Percentiles rank a stretch among this genome's conserved stretches.
These are phyloP conservation scores for Akanthomyces dipterigenus DNA, from an alignment of 2,329 filamentous ascomycete genomes.

Conservation along the genomic window DNA sequence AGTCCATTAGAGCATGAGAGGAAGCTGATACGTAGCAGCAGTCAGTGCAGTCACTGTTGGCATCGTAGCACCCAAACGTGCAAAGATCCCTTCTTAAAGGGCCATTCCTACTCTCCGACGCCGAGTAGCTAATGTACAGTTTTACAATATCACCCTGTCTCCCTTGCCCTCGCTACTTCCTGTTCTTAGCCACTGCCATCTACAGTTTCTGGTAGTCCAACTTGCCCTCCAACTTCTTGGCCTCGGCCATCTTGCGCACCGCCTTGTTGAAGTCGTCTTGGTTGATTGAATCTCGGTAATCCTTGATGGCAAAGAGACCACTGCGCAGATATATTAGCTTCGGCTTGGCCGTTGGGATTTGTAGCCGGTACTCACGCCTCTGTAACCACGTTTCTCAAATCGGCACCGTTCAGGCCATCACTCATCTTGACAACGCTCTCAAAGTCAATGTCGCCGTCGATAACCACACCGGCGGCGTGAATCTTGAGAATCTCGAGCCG, in stretches of 20 bases:
- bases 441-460: conserved; percentile 94
- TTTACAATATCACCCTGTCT: neutral
- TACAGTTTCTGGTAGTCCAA: conserved; percentile 95
- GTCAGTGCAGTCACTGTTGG: neutral
- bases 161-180: neutral
- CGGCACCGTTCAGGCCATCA: conserved; percentile 93
- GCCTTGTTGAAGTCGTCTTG: conserved; percentile 99
- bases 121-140: conserved; percentile 12
- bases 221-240: conserved; percentile 98
- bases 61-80: neutral
- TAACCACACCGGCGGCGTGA: conserved; percentile 76
- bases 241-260: conserved; percentile 91
- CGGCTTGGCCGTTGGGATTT: no score
- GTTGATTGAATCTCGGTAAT: conserved; percentile 91
- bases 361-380: conserved; percentile 73
- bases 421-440: conserved; percentile 99
- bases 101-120: conserved; percentile 2
- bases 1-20: neutral
- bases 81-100: neutral
- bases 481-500: conserved; percentile 98
- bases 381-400: conserved; percentile 95
- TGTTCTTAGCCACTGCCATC: conserved; percentile 11
- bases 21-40: neutral
- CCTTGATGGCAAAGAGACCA: conserved; percentile 95
- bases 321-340: conserved; percentile 34